These are phyloP conservation scores for Ambrosia trifida DNA, from an alignment of 129 eudicot genomes.

Conservation along the genomic window DNA sequence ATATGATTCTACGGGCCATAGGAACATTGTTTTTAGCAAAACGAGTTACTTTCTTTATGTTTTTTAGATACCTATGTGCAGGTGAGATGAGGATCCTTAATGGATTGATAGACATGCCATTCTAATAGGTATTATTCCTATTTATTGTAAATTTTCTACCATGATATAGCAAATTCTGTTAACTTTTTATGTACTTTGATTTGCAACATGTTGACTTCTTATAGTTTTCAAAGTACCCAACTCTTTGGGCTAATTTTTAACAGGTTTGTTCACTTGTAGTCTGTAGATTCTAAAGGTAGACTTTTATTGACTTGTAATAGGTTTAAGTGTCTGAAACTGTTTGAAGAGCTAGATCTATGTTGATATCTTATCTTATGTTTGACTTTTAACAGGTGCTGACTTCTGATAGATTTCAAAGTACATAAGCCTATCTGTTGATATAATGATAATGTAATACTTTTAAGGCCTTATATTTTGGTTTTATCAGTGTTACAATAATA, in stretches of 20 bases:
- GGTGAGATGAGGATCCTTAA: constrained; percentile 52
- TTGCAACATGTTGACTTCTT: neutral
- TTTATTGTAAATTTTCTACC: constrained; percentile 7
- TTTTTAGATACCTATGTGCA: constrained; percentile 50
- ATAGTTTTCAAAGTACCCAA: neutral
- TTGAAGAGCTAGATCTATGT: too few species aligned
- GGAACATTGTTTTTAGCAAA: neutral
- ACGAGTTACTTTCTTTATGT: constrained; percentile 23
- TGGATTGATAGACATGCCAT: constrained; percentile 41
- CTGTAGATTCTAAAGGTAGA: constrained; percentile 1
- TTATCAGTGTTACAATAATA: neutral
- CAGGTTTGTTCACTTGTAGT: constrained; percentile 2
- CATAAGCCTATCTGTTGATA: constrained; percentile 15
- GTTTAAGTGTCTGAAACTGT: neutral
- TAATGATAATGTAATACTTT: neutral
- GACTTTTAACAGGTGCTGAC: constrained; percentile 23
- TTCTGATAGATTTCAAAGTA: constrained; percentile 10
- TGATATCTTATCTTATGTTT: neutral
- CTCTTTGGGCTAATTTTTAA: neutral
- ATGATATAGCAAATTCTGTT: constrained; percentile 10
- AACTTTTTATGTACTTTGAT: neutral
- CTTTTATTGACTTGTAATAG: neutral
- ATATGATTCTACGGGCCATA: neutral
- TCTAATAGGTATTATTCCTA: constrained; percentile 43
- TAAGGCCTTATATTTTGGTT: neutral